Base-by-base conservation (phyloP, 306 rosid species). In the Quercus ilex region DNA sequence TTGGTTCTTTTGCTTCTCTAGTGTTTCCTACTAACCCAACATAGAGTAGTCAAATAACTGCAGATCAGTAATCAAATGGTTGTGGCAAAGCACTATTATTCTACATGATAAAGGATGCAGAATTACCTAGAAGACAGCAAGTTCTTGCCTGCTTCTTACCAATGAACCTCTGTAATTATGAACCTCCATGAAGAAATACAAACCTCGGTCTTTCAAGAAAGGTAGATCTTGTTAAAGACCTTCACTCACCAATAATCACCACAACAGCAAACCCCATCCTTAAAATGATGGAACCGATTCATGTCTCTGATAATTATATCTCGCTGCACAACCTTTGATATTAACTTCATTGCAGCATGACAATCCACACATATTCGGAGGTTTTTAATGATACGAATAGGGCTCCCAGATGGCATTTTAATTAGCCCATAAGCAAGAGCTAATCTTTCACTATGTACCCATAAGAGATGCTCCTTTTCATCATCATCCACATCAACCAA, bases 351-450 rank as follows among this genome's bases (percentile, higher is more conserved):
- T 12, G 84, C 95, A 76, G 83, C 81, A 83, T 94, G 96, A 81
- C 97, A 92, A 78, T 94, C 98, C 57, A 88, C 91, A 80, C 96
- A 94, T 81, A 92, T 90, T 28, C 97, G 85, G 25, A 92, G 94
- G 78, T 89, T 94, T 65, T 94, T 92, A 23, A 92, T 85, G 57
- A 94, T 84, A 28, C 97, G 89, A 60, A 94, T 90, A 2, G 90
- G 91, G 79, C 90, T 83, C 25, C 91, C 88, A 65, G 88, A 74
- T 64, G 97, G 91, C 59, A 78, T 80, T 85, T 83, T 90, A 83
- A 92, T 84, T 23, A 94, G 85, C 51, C 92, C 96, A 78, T 86
- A 90, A 35, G 97, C 96, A 78, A 90, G 73, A 60, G 98, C 97
- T 63, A 94, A 82, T 85, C 91, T 92, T 77, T 94, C 98, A 55